Conservation (phyloP, 2,329 filamentous ascomycete species). For the Cryphonectria nitschkei region DNA sequence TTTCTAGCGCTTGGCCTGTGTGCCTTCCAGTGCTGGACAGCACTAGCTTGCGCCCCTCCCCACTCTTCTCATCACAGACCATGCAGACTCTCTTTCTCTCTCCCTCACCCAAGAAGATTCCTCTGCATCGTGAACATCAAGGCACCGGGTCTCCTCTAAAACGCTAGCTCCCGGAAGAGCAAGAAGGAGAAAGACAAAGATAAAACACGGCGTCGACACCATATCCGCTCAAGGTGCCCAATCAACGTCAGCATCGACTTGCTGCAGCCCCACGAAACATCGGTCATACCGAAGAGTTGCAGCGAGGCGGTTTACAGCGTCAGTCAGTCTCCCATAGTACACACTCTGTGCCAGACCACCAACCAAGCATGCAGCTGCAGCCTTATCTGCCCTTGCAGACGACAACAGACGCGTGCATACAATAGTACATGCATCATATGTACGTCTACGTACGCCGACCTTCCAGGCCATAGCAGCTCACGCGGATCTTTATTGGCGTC, state of each 20-base stretch:
- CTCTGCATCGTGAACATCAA: not conserved
- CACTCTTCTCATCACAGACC: not conserved
- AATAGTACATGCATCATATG: not conserved
- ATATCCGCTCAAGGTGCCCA: not conserved
- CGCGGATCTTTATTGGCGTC: not conserved
- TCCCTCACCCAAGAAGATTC: not conserved
- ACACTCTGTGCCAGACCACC: not conserved
- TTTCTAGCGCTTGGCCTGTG: slow-evolving; percentile 37
- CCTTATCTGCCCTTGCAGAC: slow-evolving; percentile 17
- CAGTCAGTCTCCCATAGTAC: not conserved
- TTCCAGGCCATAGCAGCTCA: slow-evolving; percentile 2
- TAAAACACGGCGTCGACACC: not conserved
- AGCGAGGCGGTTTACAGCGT: not conserved
- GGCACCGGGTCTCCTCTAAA: not conserved
- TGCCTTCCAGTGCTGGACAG: slow-evolving; percentile 5
- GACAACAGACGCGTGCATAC: not conserved
- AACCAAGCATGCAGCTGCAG: not conserved
- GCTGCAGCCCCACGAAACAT: slow-evolving; percentile 1
- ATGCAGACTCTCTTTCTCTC: not conserved
- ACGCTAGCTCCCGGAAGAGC: not conserved
- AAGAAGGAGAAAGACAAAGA: no score
- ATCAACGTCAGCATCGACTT: not conserved
- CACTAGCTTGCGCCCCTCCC: not conserved
- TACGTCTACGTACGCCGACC: not conserved
- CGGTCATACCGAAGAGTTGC: slow-evolving; percentile 4